Evolutionary conservation across 1,284 basidiomycete species (phyloP).

Genomic region (Paramarasmius palmivorus): DNA sequence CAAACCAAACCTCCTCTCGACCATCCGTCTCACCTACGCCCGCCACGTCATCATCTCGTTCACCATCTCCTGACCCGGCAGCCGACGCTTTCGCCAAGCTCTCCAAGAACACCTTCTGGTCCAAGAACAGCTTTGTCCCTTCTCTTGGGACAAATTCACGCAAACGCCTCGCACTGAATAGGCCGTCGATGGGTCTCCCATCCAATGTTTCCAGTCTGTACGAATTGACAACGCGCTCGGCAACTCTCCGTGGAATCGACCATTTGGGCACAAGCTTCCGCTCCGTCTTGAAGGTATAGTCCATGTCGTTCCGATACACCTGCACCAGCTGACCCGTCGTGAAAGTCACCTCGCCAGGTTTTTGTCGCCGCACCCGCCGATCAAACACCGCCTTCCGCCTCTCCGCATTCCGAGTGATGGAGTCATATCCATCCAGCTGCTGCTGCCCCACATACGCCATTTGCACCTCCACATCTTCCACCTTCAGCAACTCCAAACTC

Average conservation of each 20-base stretch:
- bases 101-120: no score
- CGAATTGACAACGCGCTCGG: conserved; percentile 17
- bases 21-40: no score
- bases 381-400: conserved; percentile 20
- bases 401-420: no score
- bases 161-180: conserved; percentile 19
- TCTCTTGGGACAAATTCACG: conserved; percentile 9
- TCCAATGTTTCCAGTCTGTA: conserved; percentile 21
- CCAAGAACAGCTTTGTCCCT: conserved; percentile 13
- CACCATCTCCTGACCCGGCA: no score
- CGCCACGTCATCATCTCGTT: no score
- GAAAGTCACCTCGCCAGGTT: conserved; percentile 16
- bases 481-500: neutral
- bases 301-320: conserved; percentile 19
- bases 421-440: no score
- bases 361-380: conserved; percentile 13
- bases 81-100: no score
- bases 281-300: conserved; percentile 19
- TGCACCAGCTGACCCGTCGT: conserved; percentile 13
- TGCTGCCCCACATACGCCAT: neutral
- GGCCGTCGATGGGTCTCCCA: conserved; percentile 12
- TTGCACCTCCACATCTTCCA: conserved; percentile 15
- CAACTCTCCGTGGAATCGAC: conserved; percentile 21
- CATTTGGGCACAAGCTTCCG: conserved; percentile 22
- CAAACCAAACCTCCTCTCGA: no score